Evolutionary conservation across 1,139 yeast species (phyloP), one percentile per base, ranked within the genome.

Genomic region (Candida albicans): DNA sequence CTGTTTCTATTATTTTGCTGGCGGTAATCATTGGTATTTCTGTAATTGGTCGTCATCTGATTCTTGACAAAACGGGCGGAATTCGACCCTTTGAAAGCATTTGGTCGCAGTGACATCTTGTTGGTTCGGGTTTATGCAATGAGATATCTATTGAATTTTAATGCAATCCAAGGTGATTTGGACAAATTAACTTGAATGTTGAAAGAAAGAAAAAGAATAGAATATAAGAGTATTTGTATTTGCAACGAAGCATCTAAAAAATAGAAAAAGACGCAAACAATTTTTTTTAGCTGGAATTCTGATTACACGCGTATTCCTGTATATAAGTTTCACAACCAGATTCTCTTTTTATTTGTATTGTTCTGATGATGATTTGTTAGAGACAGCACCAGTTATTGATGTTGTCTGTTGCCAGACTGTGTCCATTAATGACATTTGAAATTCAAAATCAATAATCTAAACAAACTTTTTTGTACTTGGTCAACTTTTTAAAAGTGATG

Each of bases 41-140:
- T 44, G 34, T 46, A 51, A 45, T 44, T 42, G 41, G 48, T 44
- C 41, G 52, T 44, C 27, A 42, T 32, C 31, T 51, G 48, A 41
- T 73, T 79, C 61, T 77, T 79, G 38, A 79, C 83, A 53, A 63
- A 81, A 48, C 85, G 65, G 18, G 84, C 85, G 6, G 82, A 65
- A 1, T 71, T 63, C 1, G 84, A 77, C 32, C 85, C 84, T 54
- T 68, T 75, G 54, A 68, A 59, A 11, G 39, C 10, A 8, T 33
- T 41, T 33, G 47, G 44, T 37, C 46, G 44, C 14, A 34, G 29
- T 14, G 48, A 40, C 49, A 46, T 46, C 28, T n/a, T 25, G 7
- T 26, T 9, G 26, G 27, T 34, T n/a, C 5, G 18, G 27, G 25
- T 11, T 22, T 12, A 33, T 33, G 3, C 3, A 18, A 18, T 18